A percentile compares a stretch with the other conserved stretches of the same genome.
Evolutionary conservation across 2,329 filamentous ascomycete species (phyloP).

Genomic region (Ceratocystis papillata): DNA sequence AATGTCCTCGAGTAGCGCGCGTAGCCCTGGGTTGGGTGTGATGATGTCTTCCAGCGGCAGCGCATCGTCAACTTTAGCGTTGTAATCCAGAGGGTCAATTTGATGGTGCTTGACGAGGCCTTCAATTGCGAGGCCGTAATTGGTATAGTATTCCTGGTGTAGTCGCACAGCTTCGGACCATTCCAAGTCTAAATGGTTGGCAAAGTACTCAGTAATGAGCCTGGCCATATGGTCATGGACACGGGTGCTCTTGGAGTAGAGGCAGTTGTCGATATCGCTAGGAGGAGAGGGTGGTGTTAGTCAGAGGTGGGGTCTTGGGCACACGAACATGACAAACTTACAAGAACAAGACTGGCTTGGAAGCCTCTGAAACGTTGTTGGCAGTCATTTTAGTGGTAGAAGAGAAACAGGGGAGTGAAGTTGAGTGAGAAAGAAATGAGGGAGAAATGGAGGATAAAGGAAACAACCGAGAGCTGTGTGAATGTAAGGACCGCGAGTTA

Average conservation of each 20-base stretch:
- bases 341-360: constrained; percentile 39
- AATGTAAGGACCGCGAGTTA: not conserved
- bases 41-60: constrained; percentile 78
- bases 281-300: constrained; percentile 27
- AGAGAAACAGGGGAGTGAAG: not conserved
- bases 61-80: constrained; percentile 86
- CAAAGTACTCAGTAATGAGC: constrained; percentile 59
- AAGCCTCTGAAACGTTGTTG: constrained; percentile 22
- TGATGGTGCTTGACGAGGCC: constrained; percentile 88
- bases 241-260: constrained; percentile 76
- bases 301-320: no score
- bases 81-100: constrained; percentile 92
- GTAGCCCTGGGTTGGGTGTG: constrained; percentile 62
- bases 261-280: constrained; percentile 98
- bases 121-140: constrained; percentile 95
- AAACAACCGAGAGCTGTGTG: not conserved
- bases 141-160: constrained; percentile 85
- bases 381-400: constrained; percentile 3
- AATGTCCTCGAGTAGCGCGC: constrained; percentile 67
- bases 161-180: constrained; percentile 71
- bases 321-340: constrained; percentile 26
- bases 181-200: constrained; percentile 60
- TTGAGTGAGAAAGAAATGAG: not conserved
- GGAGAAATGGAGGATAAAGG: not conserved
- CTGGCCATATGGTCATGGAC: constrained; percentile 83